Percentiles rank a stretch among this genome's conserved stretches.
Conservation (phyloP, 108 stramenopile genomes). For the Skeletonema menzelii region DNA sequence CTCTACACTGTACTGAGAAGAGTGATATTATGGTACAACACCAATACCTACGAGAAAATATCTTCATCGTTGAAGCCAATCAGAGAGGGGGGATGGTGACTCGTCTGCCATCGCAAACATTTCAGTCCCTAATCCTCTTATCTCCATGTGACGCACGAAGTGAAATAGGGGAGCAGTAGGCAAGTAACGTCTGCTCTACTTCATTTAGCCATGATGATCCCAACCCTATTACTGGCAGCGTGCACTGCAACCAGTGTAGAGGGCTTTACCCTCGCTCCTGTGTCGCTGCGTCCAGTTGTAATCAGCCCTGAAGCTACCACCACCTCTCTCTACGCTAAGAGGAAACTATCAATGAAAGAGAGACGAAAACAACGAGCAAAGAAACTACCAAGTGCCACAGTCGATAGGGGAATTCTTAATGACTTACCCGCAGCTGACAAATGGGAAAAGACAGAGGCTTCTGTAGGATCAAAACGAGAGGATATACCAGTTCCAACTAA, state of each 20-base stretch:
- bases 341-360: conserved; percentile 34
- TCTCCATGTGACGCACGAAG: not conserved
- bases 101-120: not conserved
- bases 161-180: not conserved
- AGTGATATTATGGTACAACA: too few species aligned
- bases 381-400: conserved; percentile 5
- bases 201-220: not conserved
- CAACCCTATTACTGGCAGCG: not conserved
- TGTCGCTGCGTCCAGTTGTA: not conserved
- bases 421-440: conserved; percentile 7
- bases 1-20: too few species aligned
- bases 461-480: not conserved
- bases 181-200: too few species aligned
- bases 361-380: conserved; percentile 30
- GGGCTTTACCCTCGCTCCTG: not conserved
- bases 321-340: conserved; percentile 28
- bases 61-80: too few species aligned
- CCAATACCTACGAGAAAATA: too few species aligned
- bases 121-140: not conserved
- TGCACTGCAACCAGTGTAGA: not conserved
- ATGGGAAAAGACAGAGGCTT: conserved; percentile 18
- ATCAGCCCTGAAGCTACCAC: not conserved
- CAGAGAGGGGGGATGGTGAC: not conserved
- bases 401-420: conserved; percentile 18
- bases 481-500: not conserved